phyloP scores from a whole-genome alignment of 352 stramenopile species.

The Phytopythium mirpurense region DNA sequence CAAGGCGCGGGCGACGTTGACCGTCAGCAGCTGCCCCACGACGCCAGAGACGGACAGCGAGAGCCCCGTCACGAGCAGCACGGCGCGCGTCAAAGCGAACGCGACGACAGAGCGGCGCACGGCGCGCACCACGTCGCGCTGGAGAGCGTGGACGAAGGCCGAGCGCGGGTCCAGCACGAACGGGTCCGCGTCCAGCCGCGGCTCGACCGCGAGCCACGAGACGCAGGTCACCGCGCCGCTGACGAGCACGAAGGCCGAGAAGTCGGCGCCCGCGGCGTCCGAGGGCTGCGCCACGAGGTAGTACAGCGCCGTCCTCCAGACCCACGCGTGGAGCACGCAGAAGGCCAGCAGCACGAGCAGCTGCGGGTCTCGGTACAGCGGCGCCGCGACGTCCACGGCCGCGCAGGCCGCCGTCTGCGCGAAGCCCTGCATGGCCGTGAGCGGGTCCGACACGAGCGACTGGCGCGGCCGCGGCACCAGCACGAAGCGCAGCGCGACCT shows the following conservation, averaged over 20 bases:
- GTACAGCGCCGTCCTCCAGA: slow-evolving; percentile 46
- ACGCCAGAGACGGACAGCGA: slow-evolving; percentile 23
- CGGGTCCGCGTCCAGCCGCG: slow-evolving; percentile 33
- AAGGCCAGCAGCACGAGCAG: slow-evolving; percentile 34
- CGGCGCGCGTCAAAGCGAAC: slow-evolving; percentile 19
- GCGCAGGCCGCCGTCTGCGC: slow-evolving; percentile 34
- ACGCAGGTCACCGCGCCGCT: slow-evolving; percentile 36
- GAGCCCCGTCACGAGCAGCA: neutral
- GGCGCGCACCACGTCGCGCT: slow-evolving; percentile 40
- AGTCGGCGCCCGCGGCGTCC: slow-evolving; percentile 10
- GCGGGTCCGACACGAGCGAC: slow-evolving; percentile 17
- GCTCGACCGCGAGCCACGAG: slow-evolving; percentile 37
- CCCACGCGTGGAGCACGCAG: slow-evolving; percentile 39
- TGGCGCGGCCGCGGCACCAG: slow-evolving; percentile 29
- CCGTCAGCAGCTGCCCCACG: slow-evolving; percentile 8
- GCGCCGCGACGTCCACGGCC: slow-evolving; percentile 21
- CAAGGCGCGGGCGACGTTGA: slow-evolving; percentile 16
- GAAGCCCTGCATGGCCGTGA: slow-evolving; percentile 14
- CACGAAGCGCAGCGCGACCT: slow-evolving; percentile 39
- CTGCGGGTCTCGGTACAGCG: slow-evolving; percentile 37
- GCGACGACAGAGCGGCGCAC: slow-evolving; percentile 33
- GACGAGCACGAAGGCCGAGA: slow-evolving; percentile 29
- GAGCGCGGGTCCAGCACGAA: slow-evolving; percentile 45
- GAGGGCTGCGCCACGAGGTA: slow-evolving; percentile 18
- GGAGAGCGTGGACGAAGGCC: slow-evolving; percentile 27